Evolutionary conservation across 345 rosid genomes (phyloP), one percentile per base, ranked within the genome.

Genomic region (Arabis alpina): DNA sequence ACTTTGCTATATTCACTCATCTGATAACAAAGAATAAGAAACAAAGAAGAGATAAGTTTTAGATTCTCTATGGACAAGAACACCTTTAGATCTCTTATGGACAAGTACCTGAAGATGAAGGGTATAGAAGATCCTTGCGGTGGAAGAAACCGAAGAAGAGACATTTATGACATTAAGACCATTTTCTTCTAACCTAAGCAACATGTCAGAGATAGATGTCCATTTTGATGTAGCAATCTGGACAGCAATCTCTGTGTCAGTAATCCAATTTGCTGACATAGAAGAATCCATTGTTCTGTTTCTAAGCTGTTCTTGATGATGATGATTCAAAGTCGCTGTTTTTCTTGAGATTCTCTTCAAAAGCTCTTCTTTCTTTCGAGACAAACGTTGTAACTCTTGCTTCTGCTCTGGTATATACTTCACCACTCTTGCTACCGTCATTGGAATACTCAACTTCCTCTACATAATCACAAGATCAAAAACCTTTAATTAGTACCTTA

Each of bases 381-480:
- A 23, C 66, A 74, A 24, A n/a, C 25, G 64, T 61, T 85, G 76
- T 64, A 85, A 77, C 40, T 83, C 73, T 24, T 67, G 74, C 42
- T 77, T 79, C 42, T 80, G 73, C 42, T 85, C 86, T 13, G 92
- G 92, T 70, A 87, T 85, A 69, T 82, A 85, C 58, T 75, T 81
- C 23, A 87, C 60, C 41, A 75, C 85, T 3, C 57, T 56, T 0
- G 83, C 63, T 25, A 87, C 71, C 9, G 84, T 87, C 32, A 63
- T 68, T 0, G 90, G 87, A 74, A 84, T 82, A 73, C 85, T 87
- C 56, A 87, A 16, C 68, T 79, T 87, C 57, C 69, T 85, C 88
- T 82, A 61, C 65, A 66, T 12, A 61, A 52, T 41, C 54, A 52
- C 3, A 27, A 3, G 23, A 45, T 10, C 43, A 39, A 48, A 41